Percentiles rank a stretch among this genome's conserved stretches.
Evolutionary conservation across 768 basidiomycete species (phyloP).

Genomic region (Hygrophorus russula): DNA sequence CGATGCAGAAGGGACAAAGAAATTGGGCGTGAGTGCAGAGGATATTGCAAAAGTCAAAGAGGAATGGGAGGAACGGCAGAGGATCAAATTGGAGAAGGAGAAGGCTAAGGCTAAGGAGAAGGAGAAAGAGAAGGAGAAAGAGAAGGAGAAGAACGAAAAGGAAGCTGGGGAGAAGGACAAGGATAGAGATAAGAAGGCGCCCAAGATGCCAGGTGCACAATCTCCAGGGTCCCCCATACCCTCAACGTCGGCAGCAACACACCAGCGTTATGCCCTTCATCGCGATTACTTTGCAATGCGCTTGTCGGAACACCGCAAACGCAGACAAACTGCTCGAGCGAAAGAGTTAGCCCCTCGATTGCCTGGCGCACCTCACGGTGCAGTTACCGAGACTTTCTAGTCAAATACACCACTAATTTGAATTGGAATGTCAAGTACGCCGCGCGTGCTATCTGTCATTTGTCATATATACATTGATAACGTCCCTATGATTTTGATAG

Average conservation of each 20-base stretch:
- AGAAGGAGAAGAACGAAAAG: constrained; percentile 24
- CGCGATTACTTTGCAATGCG: constrained; percentile 74
- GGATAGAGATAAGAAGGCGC: constrained; percentile 17
- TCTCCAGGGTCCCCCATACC: constrained; percentile 16
- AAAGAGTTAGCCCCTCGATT: constrained; percentile 63
- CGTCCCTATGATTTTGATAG: neutral
- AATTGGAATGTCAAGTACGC: neutral
- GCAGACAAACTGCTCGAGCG: constrained; percentile 52
- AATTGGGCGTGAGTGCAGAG: constrained; percentile 42
- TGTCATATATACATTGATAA: neutral
- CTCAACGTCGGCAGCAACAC: constrained; percentile 32
- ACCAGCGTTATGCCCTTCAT: constrained; percentile 75
- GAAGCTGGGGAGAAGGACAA: constrained; percentile 22
- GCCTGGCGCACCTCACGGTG: constrained; percentile 45
- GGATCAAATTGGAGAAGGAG: constrained; percentile 42
- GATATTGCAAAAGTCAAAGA: constrained; percentile 70
- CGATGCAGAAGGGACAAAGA: constrained; percentile 22
- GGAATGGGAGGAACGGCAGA: constrained; percentile 73
- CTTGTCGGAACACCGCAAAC: constrained; percentile 60
- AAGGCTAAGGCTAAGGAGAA: constrained; percentile 34
- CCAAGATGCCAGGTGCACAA: constrained; percentile 18
- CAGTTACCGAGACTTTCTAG: constrained; percentile 8
- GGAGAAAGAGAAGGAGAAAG: constrained; percentile 26
- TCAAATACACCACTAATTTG: neutral
- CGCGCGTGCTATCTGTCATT: constrained; percentile 5